A percentile compares a stretch with the other conserved stretches of the same genome.
Evolutionary conservation across 495 filamentous ascomycete species (phyloP).

Genomic region (Sordaria brevicollis): DNA sequence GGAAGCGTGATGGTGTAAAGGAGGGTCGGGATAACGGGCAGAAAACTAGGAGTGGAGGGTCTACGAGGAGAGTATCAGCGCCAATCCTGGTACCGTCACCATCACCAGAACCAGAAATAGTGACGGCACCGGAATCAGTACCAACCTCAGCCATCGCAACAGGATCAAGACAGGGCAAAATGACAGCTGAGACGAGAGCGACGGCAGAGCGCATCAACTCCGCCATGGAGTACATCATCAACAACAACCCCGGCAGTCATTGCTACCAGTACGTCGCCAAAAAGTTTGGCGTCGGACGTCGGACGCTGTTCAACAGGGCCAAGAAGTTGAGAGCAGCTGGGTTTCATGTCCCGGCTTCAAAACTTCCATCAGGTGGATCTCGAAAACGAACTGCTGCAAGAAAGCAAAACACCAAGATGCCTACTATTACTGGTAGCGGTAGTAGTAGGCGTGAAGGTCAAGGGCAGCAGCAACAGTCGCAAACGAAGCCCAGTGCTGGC

Average conservation of each 20-base stretch:
- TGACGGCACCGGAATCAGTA: not conserved
- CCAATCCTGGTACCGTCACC: not conserved
- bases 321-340: not conserved
- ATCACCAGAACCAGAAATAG: not conserved
- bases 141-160: not conserved
- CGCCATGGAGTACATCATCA: not conserved
- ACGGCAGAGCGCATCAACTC: not conserved
- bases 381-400: no score
- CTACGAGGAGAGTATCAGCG: no score
- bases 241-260: not conserved
- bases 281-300: not conserved
- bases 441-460: not conserved
- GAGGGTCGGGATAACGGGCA: not conserved
- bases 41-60: not conserved
- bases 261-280: not conserved
- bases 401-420: not conserved
- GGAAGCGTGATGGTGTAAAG: not conserved
- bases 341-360: not conserved
- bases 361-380: not conserved
- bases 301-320: not conserved
- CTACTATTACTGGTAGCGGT: not conserved
- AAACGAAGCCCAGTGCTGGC: not conserved
- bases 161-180: not conserved
- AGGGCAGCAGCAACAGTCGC: not conserved
- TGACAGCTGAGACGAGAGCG: not conserved